Conservation (phyloP, 371 early-diverging fungal genomes). For the Gilbertella persicaria region DNA sequence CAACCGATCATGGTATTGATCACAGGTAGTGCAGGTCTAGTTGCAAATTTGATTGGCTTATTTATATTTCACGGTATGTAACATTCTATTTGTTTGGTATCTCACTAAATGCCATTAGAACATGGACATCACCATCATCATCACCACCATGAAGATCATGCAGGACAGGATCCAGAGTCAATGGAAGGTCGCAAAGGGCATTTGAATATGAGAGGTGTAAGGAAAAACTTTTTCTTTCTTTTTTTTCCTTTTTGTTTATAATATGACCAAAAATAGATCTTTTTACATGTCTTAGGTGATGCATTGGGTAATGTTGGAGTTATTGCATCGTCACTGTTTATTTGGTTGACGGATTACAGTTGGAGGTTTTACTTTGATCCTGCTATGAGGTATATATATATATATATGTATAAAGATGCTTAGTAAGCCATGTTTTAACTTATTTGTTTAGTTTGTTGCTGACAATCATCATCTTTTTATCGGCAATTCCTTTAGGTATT, state of each 20-base stretch:
- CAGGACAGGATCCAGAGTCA: constrained; percentile 25
- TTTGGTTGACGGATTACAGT: constrained; percentile 66
- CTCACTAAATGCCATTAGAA: constrained; percentile 10
- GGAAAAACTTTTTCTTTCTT: background rate
- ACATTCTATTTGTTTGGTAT: background rate
- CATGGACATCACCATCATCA: constrained; percentile 28
- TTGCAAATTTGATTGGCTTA: constrained; percentile 82
- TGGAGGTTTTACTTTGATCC: constrained; percentile 87
- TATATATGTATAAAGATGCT: constrained; percentile 17
- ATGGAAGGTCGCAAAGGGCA: constrained; percentile 41
- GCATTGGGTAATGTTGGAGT: constrained; percentile 93
- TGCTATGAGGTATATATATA: constrained; percentile 38
- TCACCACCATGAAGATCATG: constrained; percentile 33
- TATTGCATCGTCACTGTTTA: constrained; percentile 80
- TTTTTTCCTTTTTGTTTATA: too few species aligned
- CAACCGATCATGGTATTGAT: constrained; percentile 78
- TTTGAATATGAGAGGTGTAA: constrained; percentile 87
- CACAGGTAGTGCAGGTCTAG: constrained; percentile 83
- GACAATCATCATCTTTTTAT: constrained; percentile 40
- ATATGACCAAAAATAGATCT: constrained; percentile 47
- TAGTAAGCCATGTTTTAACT: constrained; percentile 4
- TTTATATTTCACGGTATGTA: constrained; percentile 72
- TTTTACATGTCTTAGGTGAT: constrained; percentile 95
- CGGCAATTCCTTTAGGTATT: constrained; percentile 42
- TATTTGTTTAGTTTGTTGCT: constrained; percentile 30